Conservation (phyloP, 2,329 filamentous ascomycete genomes). For the Cytospora paraplurivora region DNA sequence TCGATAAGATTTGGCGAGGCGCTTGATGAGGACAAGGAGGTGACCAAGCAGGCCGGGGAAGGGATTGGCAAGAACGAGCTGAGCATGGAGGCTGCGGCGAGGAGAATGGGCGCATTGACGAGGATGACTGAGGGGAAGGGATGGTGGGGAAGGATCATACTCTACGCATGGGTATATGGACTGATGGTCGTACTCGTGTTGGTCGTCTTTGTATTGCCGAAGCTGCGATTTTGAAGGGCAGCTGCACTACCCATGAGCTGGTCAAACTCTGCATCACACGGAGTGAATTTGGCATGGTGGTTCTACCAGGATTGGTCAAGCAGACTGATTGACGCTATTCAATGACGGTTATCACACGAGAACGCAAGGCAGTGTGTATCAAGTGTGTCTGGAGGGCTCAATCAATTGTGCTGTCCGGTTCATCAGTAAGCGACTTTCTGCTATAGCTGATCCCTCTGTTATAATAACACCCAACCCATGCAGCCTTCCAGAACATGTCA, state of each 20-base stretch:
- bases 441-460: not conserved
- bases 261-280: not conserved
- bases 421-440: not conserved
- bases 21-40: conserved; percentile 71
- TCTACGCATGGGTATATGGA: conserved; percentile 82
- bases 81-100: conserved; percentile 75
- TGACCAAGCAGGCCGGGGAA: conserved; percentile 69
- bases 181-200: conserved; percentile 77
- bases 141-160: conserved; percentile 80
- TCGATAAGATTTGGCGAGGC: conserved; percentile 71
- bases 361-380: not conserved
- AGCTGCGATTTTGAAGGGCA: conserved; percentile 73
- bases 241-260: not conserved
- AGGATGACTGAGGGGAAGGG: conserved; percentile 86
- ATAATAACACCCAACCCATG: not conserved
- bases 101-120: conserved; percentile 74
- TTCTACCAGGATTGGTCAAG: not conserved
- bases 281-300: not conserved
- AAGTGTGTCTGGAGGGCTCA: conserved; percentile 2
- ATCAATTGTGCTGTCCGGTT: conserved; percentile 8
- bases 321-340: not conserved
- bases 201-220: conserved; percentile 84
- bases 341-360: not conserved
- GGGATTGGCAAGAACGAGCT: conserved; percentile 76
- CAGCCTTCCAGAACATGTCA: not conserved